phyloP scores from a whole-genome alignment of 495 filamentous ascomycete species.

The Aspergillus indologenus region DNA sequence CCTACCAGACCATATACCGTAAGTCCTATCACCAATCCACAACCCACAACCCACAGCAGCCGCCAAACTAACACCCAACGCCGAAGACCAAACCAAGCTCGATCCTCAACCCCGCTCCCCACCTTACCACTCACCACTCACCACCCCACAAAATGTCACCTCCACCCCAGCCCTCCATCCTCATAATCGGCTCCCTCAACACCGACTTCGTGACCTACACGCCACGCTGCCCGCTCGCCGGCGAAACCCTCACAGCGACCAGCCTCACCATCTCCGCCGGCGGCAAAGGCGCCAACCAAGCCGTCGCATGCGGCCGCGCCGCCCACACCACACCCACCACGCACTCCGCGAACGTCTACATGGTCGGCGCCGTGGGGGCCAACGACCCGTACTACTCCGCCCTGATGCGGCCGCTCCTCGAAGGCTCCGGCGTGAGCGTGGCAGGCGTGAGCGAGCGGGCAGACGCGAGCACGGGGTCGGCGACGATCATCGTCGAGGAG shows the following conservation, averaged over 20 bases:
- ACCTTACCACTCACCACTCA: not conserved
- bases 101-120: not conserved
- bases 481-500: constrained; percentile 81
- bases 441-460: constrained; percentile 46
- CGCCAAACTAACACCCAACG: no score
- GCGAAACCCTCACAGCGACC: constrained; percentile 83
- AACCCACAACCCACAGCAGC: no score
- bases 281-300: constrained; percentile 96
- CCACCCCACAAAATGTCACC: not conserved
- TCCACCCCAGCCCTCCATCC: not conserved
- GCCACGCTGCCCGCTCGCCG: constrained; percentile 72
- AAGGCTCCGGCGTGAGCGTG: constrained; percentile 60
- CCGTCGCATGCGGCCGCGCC: constrained; percentile 70
- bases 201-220: constrained; percentile 87
- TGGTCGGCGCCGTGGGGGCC: constrained; percentile 79
- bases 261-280: constrained; percentile 77
- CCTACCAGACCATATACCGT: no score
- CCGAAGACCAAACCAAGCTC: no score
- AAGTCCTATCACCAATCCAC: no score
- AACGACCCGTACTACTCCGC: constrained; percentile 46
- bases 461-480: constrained; percentile 68
- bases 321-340: constrained; percentile 33
- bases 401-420: constrained; percentile 44
- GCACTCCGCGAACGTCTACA: constrained; percentile 58
- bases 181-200: constrained; percentile 85